phyloP scores from a whole-genome alignment of 495 filamentous ascomycete species.

The Penicillium bialowiezense region DNA sequence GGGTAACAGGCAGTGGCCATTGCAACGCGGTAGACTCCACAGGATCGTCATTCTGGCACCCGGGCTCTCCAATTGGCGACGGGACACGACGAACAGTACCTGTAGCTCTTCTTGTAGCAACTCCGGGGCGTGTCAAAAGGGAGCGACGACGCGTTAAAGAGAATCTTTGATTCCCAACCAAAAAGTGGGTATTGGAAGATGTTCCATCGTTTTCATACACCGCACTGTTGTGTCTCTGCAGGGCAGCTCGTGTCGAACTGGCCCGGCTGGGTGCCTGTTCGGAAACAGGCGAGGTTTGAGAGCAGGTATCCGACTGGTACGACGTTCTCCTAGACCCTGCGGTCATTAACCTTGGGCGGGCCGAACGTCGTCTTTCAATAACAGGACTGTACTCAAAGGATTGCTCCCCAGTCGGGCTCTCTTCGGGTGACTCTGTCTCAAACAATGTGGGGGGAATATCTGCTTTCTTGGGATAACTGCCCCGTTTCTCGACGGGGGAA shows the following conservation, averaged over 20 bases:
- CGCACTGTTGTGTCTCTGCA: constrained; percentile 24
- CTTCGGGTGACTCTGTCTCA: constrained; percentile 11
- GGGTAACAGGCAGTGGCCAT: constrained; percentile 19
- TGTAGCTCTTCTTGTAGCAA: constrained; percentile 44
- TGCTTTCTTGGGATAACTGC: constrained; percentile 5
- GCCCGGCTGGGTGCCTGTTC: constrained; percentile 25
- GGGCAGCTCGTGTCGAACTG: constrained; percentile 30
- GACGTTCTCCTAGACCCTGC: constrained; percentile 18
- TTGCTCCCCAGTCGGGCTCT: background rate
- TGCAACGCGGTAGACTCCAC: constrained; percentile 11
- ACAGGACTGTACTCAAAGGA: background rate
- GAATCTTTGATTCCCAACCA: constrained; percentile 37
- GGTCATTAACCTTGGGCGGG: constrained; percentile 14
- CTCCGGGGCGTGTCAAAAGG: constrained; percentile 44
- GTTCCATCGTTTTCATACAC: constrained; percentile 27
- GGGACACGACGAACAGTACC: constrained; percentile 20
- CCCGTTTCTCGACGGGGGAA: constrained; percentile 6
- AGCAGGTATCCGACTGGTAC: constrained; percentile 23
- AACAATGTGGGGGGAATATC: constrained; percentile 20
- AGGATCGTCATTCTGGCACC: constrained; percentile 7
- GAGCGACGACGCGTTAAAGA: constrained; percentile 48
- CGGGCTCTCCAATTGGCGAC: constrained; percentile 25
- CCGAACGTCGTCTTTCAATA: background rate
- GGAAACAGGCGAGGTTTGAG: constrained; percentile 11
- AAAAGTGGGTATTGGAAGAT: constrained; percentile 38